A percentile compares a stretch with the other conserved stretches of the same genome.
Conservation (phyloP, 768 basidiomycete genomes). For the Suillus lakei region DNA sequence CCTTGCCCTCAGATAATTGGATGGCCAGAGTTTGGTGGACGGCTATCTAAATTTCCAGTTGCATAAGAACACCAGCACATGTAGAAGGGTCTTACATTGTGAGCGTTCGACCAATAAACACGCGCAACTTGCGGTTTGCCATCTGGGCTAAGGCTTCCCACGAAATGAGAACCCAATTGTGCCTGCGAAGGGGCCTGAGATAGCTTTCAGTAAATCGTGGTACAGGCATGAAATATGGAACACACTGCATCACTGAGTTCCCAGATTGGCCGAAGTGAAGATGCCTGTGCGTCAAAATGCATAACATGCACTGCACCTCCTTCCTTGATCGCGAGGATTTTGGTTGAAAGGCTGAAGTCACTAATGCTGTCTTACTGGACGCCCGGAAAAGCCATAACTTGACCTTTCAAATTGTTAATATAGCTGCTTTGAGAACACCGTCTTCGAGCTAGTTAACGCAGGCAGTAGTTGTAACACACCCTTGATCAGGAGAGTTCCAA, state of each 20-base stretch:
- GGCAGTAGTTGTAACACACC: slow-evolving; percentile 48
- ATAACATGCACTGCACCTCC: slow-evolving; percentile 65
- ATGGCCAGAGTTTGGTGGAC: slow-evolving; percentile 56
- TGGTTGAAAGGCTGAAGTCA: slow-evolving; percentile 59
- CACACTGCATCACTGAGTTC: slow-evolving; percentile 62
- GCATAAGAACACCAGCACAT: not conserved
- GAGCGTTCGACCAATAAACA: slow-evolving; percentile 67
- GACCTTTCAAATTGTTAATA: slow-evolving; percentile 55
- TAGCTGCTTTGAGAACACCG: slow-evolving; percentile 51
- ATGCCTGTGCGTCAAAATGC: slow-evolving; percentile 48
- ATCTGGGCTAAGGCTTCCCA: slow-evolving; percentile 55
- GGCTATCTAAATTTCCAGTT: slow-evolving; percentile 48
- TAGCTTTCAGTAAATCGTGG: slow-evolving; percentile 13
- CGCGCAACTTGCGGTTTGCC: slow-evolving; percentile 62
- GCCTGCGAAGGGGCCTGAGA: too few relatives aligned
- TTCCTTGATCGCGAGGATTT: slow-evolving; percentile 59
- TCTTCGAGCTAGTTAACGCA: slow-evolving; percentile 51
- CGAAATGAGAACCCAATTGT: too few relatives aligned
- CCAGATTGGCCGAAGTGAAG: slow-evolving; percentile 46
- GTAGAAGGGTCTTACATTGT: slow-evolving; percentile 48
- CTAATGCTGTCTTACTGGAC: slow-evolving; percentile 55
- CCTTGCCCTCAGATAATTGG: slow-evolving; percentile 52
- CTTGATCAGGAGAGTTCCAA: slow-evolving; percentile 72
- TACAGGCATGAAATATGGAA: slow-evolving; percentile 13
- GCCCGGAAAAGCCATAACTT: slow-evolving; percentile 47